Conservation (phyloP, 2,329 filamentous ascomycete genomes). For the Fusarium secorum region DNA sequence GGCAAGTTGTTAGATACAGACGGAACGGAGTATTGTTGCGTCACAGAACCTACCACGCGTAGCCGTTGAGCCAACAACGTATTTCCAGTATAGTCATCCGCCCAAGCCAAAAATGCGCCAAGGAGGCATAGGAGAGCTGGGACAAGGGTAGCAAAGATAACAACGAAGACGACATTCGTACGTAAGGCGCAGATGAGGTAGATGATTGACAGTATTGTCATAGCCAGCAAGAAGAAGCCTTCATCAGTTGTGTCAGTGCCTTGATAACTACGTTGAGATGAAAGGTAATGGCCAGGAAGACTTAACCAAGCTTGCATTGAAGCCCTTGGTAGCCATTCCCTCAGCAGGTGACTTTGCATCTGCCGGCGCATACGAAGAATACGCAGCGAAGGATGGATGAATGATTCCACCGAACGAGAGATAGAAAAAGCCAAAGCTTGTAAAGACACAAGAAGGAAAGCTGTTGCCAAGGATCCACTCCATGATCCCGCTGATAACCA, state of each 20-base stretch:
- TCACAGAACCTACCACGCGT: not conserved
- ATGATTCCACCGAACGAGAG: not conserved
- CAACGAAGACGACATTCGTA: not conserved
- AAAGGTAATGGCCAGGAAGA: not conserved
- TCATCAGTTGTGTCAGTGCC: rapidly evolving
- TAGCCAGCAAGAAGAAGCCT: not conserved
- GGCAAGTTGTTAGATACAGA: rapidly evolving
- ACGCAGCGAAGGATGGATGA: not conserved
- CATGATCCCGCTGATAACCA: not conserved
- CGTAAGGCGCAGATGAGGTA: not conserved
- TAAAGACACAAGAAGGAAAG: not conserved
- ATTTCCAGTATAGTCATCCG: not conserved
- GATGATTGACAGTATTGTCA: not conserved
- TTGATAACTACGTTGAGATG: no score
- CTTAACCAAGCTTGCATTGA: not conserved
- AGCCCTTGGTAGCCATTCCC: not conserved
- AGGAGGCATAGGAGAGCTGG: rapidly evolving
- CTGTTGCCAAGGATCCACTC: not conserved
- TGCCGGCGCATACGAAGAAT: not conserved
- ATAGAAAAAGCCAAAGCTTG: not conserved
- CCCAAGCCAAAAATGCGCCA: not conserved
- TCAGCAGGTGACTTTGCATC: not conserved
- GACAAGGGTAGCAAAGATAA: not conserved
- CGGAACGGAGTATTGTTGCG: rapidly evolving
- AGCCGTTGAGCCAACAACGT: not conserved